Base-by-base conservation (phyloP, 306 rosid genomes). In the Vicia villosa region DNA sequence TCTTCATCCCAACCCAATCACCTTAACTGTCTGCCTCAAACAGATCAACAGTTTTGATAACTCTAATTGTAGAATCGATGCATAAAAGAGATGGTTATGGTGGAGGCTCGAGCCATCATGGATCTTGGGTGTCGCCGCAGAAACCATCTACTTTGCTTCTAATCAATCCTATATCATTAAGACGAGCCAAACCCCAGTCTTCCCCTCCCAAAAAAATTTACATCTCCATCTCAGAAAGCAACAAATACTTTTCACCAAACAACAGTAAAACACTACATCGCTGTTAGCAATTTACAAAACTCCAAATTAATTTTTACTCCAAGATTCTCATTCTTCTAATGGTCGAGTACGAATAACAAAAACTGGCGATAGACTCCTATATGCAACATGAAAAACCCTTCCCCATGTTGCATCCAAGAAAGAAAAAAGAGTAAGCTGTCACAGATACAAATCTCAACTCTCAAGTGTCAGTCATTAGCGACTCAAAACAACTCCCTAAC, bases 41-140 rank as follows among this genome's bases (percentile, higher is more conserved):
- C 36, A 74, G 15, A 34, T 42, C 20, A 55, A 66, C 66, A 74
- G 56, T 14, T 19, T 55, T 6, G 37, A 16, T 14, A 57, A 32
- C 36, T 46, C 50, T 32, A 43, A 55, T 21, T 2, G 46, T 16
- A 28, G 41, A 55, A 17, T 17, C 17, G 13, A 49, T 49, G 0
- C 5, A 17, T 49, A 11, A 52, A 11, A 22, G 14, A 52, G 34
- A 10, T 52, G 59, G 1, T 21, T 52, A 52, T 21, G 34, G 59
- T 52, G 15, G 21, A 22, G 34, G 59, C 15, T 10, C 59, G 10
- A 52, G 15, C 59, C 21, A 52, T 52, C 21, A 8, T 21, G 14
- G 54, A 47, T 47, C 54, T 63, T 8, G 32, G 50, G 49, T 37
- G 15, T 5, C n/a, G 17, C 51, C 55, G 14, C 24, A n/a, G 13